phyloP scores from a whole-genome alignment of 2,329 filamentous ascomycete species.

The Dendrostoma leiphaemia region DNA sequence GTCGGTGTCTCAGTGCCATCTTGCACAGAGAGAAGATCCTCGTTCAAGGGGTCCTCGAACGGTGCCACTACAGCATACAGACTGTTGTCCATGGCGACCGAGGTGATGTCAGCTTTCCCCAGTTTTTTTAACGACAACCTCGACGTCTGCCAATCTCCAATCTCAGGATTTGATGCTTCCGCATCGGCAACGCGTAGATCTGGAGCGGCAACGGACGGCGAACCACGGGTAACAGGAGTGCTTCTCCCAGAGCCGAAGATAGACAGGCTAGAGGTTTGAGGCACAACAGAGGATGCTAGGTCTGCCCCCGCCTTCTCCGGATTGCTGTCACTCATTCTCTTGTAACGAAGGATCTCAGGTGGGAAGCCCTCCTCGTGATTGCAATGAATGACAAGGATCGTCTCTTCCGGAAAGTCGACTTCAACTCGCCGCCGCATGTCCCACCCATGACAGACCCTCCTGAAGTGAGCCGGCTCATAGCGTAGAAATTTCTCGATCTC shows the following conservation, averaged over 20 bases:
- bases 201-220: neutral
- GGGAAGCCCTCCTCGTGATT: constrained; percentile 61
- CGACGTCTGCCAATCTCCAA: constrained; percentile 66
- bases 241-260: constrained; percentile 9
- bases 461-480: constrained; percentile 75
- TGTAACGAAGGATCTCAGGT: constrained; percentile 43
- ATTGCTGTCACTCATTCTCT: constrained; percentile 30
- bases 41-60: constrained; percentile 74
- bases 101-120: constrained; percentile 61
- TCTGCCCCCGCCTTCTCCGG: neutral
- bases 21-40: constrained; percentile 34
- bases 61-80: constrained; percentile 67
- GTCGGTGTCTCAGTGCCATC: constrained; percentile 39
- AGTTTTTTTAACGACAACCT: constrained; percentile 60
- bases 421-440: constrained; percentile 85
- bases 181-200: neutral
- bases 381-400: constrained; percentile 70
- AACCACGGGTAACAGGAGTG: neutral
- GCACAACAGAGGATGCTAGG: neutral
- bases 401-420: constrained; percentile 85
- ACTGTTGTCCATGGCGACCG: constrained; percentile 72
- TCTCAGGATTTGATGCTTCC: neutral
- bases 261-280: constrained; percentile 5
- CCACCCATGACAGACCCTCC: constrained; percentile 78
- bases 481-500: constrained; percentile 77